Conservation (phyloP, 306 rosid species). For the Cicer chorassanicum region DNA sequence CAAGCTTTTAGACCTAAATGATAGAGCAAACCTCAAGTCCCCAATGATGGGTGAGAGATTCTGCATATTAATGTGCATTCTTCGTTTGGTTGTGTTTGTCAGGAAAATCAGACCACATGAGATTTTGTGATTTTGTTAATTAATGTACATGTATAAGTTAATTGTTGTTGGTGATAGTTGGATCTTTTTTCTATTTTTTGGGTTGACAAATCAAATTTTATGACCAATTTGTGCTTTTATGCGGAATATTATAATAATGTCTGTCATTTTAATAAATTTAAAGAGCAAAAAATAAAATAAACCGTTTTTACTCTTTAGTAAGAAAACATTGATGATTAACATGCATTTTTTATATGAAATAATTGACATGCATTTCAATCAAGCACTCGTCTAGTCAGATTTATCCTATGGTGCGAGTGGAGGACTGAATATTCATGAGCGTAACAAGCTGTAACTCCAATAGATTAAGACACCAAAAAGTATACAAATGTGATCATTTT, state of each 20-base stretch:
- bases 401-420: no score
- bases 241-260: constrained; percentile 22
- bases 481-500: no score
- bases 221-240: constrained; percentile 40
- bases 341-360: no score
- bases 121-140: constrained; percentile 52
- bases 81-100: constrained; percentile 39
- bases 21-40: constrained; percentile 40
- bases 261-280: constrained; percentile 23
- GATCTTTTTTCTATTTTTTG: not conserved
- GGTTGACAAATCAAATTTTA: constrained; percentile 38
- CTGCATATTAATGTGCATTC: constrained; percentile 45
- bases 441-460: not conserved
- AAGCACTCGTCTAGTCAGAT: no score
- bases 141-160: constrained; percentile 47
- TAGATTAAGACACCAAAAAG: not conserved
- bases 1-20: constrained; percentile 45
- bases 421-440: no score
- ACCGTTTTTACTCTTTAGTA: no score
- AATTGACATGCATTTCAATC: no score
- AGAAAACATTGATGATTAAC: no score
- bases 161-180: constrained; percentile 43
- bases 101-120: constrained; percentile 41
- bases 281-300: not conserved
- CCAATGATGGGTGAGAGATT: constrained; percentile 46